Conservation (phyloP, 1,139 yeast genomes). For the Meyerozyma sp. region DNA sequence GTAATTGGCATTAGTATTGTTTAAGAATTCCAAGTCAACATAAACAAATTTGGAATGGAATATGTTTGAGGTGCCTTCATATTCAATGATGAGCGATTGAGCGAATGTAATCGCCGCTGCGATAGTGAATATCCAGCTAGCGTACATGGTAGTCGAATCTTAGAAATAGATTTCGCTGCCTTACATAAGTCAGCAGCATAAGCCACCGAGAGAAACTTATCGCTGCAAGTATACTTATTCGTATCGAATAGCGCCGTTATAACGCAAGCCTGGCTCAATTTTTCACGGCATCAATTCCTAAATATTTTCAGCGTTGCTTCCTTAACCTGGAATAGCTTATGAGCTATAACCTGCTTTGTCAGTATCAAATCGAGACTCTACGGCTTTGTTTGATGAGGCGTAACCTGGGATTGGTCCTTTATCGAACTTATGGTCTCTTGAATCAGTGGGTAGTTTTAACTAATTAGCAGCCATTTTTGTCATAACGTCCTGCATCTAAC, state of each 20-base stretch:
- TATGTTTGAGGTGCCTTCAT: not conserved
- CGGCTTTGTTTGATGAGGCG: no score
- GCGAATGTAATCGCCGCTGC: not conserved
- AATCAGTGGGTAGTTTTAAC: no score
- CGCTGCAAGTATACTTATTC: no score
- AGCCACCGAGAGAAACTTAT: no score
- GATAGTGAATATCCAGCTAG: not conserved
- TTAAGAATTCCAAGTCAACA: not conserved
- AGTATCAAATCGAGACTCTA: not conserved
- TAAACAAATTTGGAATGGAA: not conserved
- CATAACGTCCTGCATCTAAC: no score
- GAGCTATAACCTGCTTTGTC: not conserved
- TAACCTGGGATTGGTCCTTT: no score
- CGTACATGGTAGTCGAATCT: not conserved
- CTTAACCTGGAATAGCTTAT: not conserved
- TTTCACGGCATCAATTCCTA: not conserved
- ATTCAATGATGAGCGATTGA: not conserved
- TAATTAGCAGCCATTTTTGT: no score
- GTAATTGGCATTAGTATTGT: not conserved
- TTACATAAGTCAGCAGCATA: no score
- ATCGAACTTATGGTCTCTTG: no score
- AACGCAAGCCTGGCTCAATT: not conserved
- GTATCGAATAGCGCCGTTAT: no score
- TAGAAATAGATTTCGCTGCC: not conserved
- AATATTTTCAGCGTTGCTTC: not conserved